Evolutionary conservation across 2,329 filamentous ascomycete species (phyloP), one percentile per base, ranked within the genome.

Genomic region (Colletotrichum sp.): DNA sequence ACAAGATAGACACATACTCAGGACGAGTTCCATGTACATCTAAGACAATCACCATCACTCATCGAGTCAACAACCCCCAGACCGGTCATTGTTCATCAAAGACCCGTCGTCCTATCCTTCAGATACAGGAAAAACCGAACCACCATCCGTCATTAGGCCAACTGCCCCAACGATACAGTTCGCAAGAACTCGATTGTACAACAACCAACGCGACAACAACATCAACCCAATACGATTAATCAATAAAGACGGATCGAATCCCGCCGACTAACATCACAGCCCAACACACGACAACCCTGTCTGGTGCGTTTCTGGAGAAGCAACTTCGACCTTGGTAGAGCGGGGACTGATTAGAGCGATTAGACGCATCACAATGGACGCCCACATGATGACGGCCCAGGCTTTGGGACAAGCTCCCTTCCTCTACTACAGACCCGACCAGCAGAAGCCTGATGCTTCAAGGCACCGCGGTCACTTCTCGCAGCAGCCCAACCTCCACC

Each of bases 341-440:
- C 24, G 16, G 67, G 70, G 73, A 74, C 80, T 80, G 70, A 81
- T 72, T 68, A 74, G 34, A 67, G 77, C 75, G 61, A 74, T 30
- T 79, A 81, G 78, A 80, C 78, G 80, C 67, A 79, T 79, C 83
- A 85, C 86, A 87, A 95, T 95, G 94, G 93, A 95, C 82, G 85
- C 91, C 81, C 88, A 84, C 78, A 87, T 90, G 87, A 89, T 91
- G 87, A 79, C 82, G 34, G 82, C 86, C 81, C 92, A 90, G 85
- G 84, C 90, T 81, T 92, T 94, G 89, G 92, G 90, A 77, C 93
- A 94, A 86, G 91, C 93, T 79, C 89, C 94, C 75, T 98, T 96
- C 89, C 96, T 94, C 90, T 97, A 96, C 90, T 98, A 96, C 88
- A 93, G 92, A 81, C 92, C 94, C 79, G 94, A 97, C 43, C 43